Evolutionary conservation across 2,329 filamentous ascomycete species (phyloP).

Genomic region (Aspergillus ustus): DNA sequence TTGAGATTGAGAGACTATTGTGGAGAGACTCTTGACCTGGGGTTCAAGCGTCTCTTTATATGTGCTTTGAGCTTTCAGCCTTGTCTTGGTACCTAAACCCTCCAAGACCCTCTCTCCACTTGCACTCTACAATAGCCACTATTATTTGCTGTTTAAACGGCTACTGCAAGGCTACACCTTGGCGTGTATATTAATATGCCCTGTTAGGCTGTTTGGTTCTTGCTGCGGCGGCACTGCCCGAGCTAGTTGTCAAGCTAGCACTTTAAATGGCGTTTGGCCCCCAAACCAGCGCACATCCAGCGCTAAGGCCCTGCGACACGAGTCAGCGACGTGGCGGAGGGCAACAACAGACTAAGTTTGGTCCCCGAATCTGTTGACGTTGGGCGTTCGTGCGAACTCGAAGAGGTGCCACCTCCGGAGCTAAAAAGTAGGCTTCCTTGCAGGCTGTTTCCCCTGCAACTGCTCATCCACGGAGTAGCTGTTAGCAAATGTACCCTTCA

Average conservation of each 20-base stretch:
- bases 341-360: not conserved
- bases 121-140: not conserved
- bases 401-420: no score
- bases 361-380: no score
- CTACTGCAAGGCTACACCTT: not conserved
- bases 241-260: not conserved
- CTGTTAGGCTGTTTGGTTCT: not conserved
- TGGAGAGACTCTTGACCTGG: not conserved
- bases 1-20: not conserved
- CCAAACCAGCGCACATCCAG: not conserved
- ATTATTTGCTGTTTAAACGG: not conserved
- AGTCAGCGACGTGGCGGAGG: not conserved
- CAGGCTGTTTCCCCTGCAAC: no score
- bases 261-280: not conserved
- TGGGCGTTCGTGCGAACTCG: no score
- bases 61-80: not conserved
- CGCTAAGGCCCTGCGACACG: not conserved
- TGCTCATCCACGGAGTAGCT: no score
- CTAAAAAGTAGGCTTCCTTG: no score
- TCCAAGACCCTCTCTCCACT: not conserved
- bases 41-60: not conserved
- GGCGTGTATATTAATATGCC: not conserved
- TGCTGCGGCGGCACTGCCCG: not conserved
- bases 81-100: not conserved
- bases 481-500: no score